These are phyloP conservation scores for Ophiostoma populinum DNA, from an alignment of 2,329 filamentous ascomycete genomes.

Conservation along the genomic window DNA sequence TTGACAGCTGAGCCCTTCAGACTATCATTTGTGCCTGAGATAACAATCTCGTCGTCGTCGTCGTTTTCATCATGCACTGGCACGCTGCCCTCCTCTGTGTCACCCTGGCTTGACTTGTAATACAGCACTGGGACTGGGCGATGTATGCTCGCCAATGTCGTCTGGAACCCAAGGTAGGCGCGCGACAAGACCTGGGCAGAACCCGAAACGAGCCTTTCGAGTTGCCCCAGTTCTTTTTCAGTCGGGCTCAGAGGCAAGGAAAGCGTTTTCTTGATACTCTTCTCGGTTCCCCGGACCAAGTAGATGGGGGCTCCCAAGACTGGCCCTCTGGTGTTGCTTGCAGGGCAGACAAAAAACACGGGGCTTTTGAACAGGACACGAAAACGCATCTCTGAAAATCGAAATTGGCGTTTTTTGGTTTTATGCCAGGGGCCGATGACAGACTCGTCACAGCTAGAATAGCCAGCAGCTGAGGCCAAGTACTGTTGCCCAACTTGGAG, in stretches of 20 bases:
- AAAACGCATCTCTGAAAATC: conserved; percentile 27
- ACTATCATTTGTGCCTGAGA: no score
- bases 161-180: no score
- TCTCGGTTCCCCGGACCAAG: conserved; percentile 21
- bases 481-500: conserved; percentile 34
- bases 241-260: neutral
- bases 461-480: conserved; percentile 30
- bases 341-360: conserved; percentile 31
- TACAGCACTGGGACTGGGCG: no score
- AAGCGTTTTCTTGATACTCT: conserved; percentile 15
- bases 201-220: no score
- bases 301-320: conserved; percentile 16
- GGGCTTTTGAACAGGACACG: conserved; percentile 31
- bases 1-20: no score
- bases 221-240: no score
- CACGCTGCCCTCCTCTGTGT: no score
- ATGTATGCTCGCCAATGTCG: no score
- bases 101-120: no score
- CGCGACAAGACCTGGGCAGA: no score
- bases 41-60: no score
- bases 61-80: no score
- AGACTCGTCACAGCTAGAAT: conserved; percentile 28
- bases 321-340: conserved; percentile 22
- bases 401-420: conserved; percentile 23
- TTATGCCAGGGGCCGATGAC: conserved; percentile 30